Conservation (phyloP, 106 monocot species). For the Allium sativum region DNA sequence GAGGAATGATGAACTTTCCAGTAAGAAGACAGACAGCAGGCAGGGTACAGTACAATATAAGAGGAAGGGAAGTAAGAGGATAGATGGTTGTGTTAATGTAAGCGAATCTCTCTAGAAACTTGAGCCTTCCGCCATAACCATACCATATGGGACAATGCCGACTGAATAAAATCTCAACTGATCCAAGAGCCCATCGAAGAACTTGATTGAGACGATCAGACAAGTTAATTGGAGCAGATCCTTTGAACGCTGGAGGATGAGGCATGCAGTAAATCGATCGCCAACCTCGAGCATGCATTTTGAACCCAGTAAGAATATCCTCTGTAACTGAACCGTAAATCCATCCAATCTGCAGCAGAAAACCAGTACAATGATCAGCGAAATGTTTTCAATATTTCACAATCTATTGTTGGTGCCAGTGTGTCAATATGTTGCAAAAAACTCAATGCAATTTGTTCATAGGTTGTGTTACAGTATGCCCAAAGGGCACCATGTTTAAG, state of each 20-base stretch:
- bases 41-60: constrained; percentile 61
- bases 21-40: constrained; percentile 33
- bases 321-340: constrained; percentile 22
- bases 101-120: constrained; percentile 79
- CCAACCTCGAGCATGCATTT: constrained; percentile 50
- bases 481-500: too few relatives aligned
- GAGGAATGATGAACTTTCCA: constrained; percentile 76
- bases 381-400: background rate
- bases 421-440: background rate
- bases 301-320: constrained; percentile 50
- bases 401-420: background rate
- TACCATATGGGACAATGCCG: constrained; percentile 45
- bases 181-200: constrained; percentile 37
- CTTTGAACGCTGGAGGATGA: constrained; percentile 35
- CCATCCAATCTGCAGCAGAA: constrained; percentile 13
- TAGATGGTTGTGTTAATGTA: constrained; percentile 92
- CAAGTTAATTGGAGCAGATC: constrained; percentile 40
- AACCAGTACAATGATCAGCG: background rate
- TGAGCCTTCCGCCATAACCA: constrained; percentile 73
- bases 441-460: background rate
- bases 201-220: constrained; percentile 46
- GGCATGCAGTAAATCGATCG: constrained; percentile 43
- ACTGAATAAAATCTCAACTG: constrained; percentile 43
- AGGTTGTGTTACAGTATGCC: too few relatives aligned
- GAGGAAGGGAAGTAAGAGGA: constrained; percentile 65